Evolutionary conservation across 305 asterid genomes (phyloP).

Genomic region (Fraxinus platypoda): DNA sequence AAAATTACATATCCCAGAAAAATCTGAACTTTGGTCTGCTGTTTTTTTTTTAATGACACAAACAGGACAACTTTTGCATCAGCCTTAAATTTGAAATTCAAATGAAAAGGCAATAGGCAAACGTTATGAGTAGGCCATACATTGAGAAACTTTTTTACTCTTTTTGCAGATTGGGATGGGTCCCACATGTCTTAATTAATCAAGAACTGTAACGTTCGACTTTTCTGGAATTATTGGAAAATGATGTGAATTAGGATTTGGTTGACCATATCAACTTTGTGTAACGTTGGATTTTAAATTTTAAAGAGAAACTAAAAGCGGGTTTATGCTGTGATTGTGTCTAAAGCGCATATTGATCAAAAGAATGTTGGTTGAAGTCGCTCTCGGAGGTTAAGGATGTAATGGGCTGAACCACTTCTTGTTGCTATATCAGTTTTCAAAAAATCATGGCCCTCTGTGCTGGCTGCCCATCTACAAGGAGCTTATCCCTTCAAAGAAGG

Average conservation of each 20-base stretch:
- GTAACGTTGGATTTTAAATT: background rate
- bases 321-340: background rate
- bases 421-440: slow-evolving; percentile 26
- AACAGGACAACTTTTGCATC: slow-evolving; percentile 22
- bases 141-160: background rate
- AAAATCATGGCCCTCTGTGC: background rate
- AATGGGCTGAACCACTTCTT: slow-evolving; percentile 27
- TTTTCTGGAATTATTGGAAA: background rate
- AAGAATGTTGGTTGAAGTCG: slow-evolving; percentile 22
- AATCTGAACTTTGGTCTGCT: slow-evolving; percentile 20
- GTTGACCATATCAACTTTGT: background rate
- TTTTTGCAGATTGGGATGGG: background rate
- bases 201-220: slow-evolving; percentile 22
- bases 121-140: slow-evolving; percentile 37
- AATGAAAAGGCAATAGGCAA: slow-evolving; percentile 27
- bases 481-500: background rate
- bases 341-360: background rate
- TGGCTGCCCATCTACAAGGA: background rate
- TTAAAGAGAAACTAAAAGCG: background rate
- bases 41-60: background rate
- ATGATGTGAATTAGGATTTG: slow-evolving; percentile 7
- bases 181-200: slow-evolving; percentile 18
- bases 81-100: slow-evolving; percentile 45
- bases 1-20: background rate
- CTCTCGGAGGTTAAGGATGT: slow-evolving; percentile 24